Evolutionary conservation across 139 green algal genomes (phyloP).

Genomic region (Diplosphaera chodatii): DNA sequence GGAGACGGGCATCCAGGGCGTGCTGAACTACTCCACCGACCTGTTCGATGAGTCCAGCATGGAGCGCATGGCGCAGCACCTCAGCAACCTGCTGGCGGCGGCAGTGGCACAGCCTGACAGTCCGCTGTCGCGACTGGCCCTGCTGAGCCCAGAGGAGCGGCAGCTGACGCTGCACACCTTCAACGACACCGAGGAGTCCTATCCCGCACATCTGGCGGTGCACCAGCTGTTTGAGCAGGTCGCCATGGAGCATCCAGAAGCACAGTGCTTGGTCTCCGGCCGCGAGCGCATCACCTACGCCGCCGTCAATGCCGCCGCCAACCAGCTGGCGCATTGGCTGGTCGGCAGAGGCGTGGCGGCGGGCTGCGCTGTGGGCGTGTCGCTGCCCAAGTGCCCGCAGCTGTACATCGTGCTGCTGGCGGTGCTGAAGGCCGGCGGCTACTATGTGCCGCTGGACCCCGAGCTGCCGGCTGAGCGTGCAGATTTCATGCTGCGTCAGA

Average conservation of each 20-base stretch:
- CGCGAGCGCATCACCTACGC: slow-evolving; percentile 8
- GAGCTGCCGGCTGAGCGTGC: slow-evolving; percentile 38
- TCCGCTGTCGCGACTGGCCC: not conserved
- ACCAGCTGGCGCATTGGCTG: slow-evolving; percentile 31
- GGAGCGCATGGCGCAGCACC: not conserved
- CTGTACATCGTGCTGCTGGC: slow-evolving; percentile 36
- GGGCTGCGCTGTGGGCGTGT: slow-evolving; percentile 25
- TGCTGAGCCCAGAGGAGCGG: not conserved
- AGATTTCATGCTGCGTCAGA: slow-evolving; percentile 14
- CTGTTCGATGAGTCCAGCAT: not conserved
- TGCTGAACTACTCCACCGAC: not conserved
- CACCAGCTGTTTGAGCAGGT: slow-evolving; percentile 20
- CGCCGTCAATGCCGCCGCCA: slow-evolving; percentile 18
- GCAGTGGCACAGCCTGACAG: too few species aligned
- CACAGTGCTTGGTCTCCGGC: slow-evolving; percentile 12
- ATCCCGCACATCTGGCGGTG: slow-evolving; percentile 1
- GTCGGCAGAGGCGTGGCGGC: slow-evolving; percentile 3
- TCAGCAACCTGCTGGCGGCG: not conserved
- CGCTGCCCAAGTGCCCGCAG: slow-evolving; percentile 30
- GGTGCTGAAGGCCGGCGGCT: slow-evolving; percentile 38
- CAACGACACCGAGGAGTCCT: not conserved
- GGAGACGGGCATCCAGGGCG: not conserved
- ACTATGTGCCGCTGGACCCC: slow-evolving; percentile 54
- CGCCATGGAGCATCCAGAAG: slow-evolving; percentile 4
- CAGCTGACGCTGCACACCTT: slow-evolving; percentile 1